Evolutionary conservation across 2,329 filamentous ascomycete species (phyloP), one percentile per base, ranked within the genome.

Genomic region (Exophiala dermatitidis): DNA sequence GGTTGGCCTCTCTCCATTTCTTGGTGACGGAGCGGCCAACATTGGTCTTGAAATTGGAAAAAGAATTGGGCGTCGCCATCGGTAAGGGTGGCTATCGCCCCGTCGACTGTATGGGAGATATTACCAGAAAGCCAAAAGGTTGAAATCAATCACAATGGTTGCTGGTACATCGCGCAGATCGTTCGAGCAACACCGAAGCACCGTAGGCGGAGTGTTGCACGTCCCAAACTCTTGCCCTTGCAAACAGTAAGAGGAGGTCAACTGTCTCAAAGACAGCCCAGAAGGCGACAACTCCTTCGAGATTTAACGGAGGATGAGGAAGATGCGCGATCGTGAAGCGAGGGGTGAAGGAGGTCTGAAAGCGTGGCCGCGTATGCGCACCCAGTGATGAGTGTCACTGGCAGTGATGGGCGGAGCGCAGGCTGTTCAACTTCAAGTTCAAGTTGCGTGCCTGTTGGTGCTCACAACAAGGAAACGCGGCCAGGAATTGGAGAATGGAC

Each of bases 1-100:
- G 78, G 69, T 90, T 91, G 34, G 91, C 91, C 65, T 95, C 86
- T 36, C 91, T 85, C 91, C 91, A 97, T 79, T 95, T 95, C 71
- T 85, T 87, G 51, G 90, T 96, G 73, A 95, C 95, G 52, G 83
- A 80, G 57, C 91, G 84, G 71, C 88, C 91, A 46, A 96, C 84
- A 68, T 95, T 94, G 48, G 89, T 82, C 68, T 87, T 86, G 72
- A 90, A 95, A 29, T 77, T 80, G 30, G 79, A 69, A 29, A 54
- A 59, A 10, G 54, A 52, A 41, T 49, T 46, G n/a, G 54, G 54
- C 8, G 51, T 49, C 31, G 57, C 54, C 57, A 59, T 59, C 31
- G 8, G 26, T 26, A 10, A 29, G 31, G 43, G 12, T 8, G 31
- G 3, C 12, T 34, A 33, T 10, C 31, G 5, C 28, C 42, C 10